These are phyloP conservation scores for Erythrobasidium hasegawianum DNA, from an alignment of 1,284 basidiomycete genomes.

Conservation along the genomic window DNA sequence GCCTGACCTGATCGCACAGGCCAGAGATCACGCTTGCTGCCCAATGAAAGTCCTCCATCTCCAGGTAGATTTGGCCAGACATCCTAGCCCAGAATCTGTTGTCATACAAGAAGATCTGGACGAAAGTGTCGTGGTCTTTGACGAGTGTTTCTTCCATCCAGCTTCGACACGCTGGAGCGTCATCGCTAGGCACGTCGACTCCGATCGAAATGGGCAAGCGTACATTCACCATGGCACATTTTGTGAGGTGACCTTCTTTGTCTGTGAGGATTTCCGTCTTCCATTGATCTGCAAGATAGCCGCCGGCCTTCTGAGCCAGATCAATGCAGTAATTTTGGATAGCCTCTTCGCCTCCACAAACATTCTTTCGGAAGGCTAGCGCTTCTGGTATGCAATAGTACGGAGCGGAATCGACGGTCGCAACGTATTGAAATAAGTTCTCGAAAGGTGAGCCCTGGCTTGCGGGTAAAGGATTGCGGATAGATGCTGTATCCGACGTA, in stretches of 20 bases:
- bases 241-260: background rate
- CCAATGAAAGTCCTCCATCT: background rate
- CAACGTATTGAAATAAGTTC: background rate
- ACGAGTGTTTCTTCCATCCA: background rate
- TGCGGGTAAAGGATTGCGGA: background rate
- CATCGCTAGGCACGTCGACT: background rate
- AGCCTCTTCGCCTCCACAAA: background rate
- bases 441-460: background rate
- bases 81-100: background rate
- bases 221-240: background rate
- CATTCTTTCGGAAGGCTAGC: background rate
- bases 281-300: background rate
- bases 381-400: background rate
- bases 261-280: background rate
- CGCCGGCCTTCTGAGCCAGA: background rate
- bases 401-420: background rate
- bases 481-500: background rate
- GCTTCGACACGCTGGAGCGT: background rate
- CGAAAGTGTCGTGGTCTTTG: background rate
- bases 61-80: background rate
- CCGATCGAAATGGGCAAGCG: background rate
- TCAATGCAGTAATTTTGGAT: background rate
- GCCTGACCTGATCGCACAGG: conserved; percentile 1
- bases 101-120: background rate
- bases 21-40: background rate